A percentile compares a stretch with the other conserved stretches of the same genome.
Conservation (phyloP, 768 basidiomycete species). For the Leccinellum luteum region DNA sequence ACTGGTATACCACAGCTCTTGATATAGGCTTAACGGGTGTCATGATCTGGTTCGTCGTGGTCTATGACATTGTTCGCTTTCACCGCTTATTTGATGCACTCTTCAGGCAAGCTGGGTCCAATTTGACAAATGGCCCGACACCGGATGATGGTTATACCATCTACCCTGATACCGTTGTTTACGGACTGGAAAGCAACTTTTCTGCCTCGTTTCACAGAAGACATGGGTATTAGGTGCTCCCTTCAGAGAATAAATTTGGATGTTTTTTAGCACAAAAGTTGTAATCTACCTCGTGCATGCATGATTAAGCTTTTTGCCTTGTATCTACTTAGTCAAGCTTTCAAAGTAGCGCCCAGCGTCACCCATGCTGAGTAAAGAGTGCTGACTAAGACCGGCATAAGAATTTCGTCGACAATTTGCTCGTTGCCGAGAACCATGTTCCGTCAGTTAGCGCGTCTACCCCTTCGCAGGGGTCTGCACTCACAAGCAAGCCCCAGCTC, state of each 20-base stretch:
- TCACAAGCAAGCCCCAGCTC: conserved; percentile 34
- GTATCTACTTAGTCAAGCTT: no score
- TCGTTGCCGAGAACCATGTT: conserved; percentile 42
- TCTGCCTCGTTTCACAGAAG: background rate
- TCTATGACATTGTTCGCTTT: background rate
- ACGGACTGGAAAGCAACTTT: background rate
- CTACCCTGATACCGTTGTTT: background rate
- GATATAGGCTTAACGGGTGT: background rate
- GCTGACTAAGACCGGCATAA: conserved; percentile 21
- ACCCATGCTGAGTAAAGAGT: conserved; percentile 17
- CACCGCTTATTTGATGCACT: background rate
- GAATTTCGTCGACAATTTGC: conserved; percentile 21
- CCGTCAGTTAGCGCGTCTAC: conserved; percentile 49
- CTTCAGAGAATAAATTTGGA: background rate
- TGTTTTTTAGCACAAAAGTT: background rate
- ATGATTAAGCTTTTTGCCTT: no score
- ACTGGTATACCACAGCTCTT: background rate
- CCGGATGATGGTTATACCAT: background rate
- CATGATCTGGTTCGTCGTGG: background rate
- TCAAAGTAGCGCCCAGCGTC: no score
- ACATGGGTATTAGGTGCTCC: no score
- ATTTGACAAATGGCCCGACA: background rate
- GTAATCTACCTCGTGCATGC: no score
- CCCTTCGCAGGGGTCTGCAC: conserved; percentile 53
- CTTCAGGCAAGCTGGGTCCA: background rate